Percentiles rank a stretch among this genome's conserved stretches.
These are phyloP conservation scores for Pugionium cornutum DNA, from an alignment of 345 rosid genomes.

Conservation along the genomic window DNA sequence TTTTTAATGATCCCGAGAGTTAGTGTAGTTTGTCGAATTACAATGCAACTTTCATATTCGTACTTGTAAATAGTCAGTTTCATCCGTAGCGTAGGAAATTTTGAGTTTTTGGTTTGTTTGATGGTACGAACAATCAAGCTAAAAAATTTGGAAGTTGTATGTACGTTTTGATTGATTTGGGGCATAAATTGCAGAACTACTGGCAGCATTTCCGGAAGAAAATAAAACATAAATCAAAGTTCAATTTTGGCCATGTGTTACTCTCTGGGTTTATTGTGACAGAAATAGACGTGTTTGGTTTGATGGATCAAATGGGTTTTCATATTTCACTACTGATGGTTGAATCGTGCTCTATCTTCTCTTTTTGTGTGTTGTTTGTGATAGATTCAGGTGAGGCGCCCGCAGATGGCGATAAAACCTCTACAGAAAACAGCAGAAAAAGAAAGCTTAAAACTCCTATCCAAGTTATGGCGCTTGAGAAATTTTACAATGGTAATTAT, in stretches of 20 bases:
- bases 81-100: neutral
- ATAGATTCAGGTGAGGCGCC: slow-evolving; percentile 67
- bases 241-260: neutral
- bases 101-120: slow-evolving; percentile 5
- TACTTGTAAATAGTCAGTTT: slow-evolving; percentile 1
- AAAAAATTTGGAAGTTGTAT: neutral
- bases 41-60: slow-evolving; percentile 6
- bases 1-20: slow-evolving; percentile 19
- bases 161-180: slow-evolving; percentile 19
- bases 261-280: neutral
- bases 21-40: slow-evolving; percentile 22
- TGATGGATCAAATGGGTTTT: neutral
- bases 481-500: slow-evolving; percentile 67
- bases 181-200: neutral
- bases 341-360: slow-evolving; percentile 16
- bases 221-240: neutral
- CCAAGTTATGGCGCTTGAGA: slow-evolving; percentile 78
- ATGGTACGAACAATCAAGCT: slow-evolving; percentile 8
- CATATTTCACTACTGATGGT: neutral
- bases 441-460: slow-evolving; percentile 70
- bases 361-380: slow-evolving; percentile 24
- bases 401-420: slow-evolving; percentile 60
- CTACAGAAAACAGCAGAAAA: slow-evolving; percentile 57
- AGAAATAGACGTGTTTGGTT: slow-evolving; percentile 3
- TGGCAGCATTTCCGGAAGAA: neutral